phyloP scores from a whole-genome alignment of 495 filamentous ascomycete species.

The Apiosordaria backusii region DNA sequence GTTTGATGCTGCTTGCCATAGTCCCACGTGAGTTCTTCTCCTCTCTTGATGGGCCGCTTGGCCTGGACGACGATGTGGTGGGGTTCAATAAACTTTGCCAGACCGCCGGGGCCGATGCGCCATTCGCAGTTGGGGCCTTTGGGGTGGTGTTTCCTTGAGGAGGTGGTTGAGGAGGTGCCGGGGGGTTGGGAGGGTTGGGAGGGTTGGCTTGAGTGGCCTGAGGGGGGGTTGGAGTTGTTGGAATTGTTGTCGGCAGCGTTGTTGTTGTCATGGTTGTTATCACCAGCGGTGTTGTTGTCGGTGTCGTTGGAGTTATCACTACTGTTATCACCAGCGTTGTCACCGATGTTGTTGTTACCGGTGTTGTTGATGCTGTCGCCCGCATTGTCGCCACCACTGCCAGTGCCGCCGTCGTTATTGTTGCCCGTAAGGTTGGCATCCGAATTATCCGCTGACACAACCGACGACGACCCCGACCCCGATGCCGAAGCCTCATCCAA shows the following conservation, averaged over 20 bases:
- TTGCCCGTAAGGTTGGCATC: background rate
- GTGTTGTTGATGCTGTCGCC: too few relatives aligned
- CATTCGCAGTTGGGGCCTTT: conserved; percentile 29
- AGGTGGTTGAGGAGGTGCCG: background rate
- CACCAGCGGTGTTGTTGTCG: background rate
- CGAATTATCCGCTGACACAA: background rate
- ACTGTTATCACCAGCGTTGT: too few relatives aligned
- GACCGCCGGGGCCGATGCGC: conserved; percentile 21
- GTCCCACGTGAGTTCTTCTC: conserved; percentile 32
- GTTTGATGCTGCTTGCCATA: conserved; percentile 25
- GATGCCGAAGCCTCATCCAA: too few relatives aligned
- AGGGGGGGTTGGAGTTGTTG: too few relatives aligned
- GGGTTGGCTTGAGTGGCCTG: background rate
- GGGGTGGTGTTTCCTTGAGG: too few relatives aligned
- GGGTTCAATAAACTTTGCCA: conserved; percentile 20
- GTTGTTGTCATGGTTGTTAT: too few relatives aligned
- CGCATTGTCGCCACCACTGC: too few relatives aligned
- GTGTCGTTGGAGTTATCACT: too few relatives aligned
- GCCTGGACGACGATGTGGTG: conserved; percentile 29
- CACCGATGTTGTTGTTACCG: too few relatives aligned
- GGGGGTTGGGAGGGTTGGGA: too few relatives aligned
- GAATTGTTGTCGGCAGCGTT: too few relatives aligned
- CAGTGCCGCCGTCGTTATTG: background rate
- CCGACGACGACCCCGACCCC: too few relatives aligned
- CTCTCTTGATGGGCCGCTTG: conserved; percentile 22